phyloP scores from a whole-genome alignment of 73 alveolate genomes.

The Stentor roeselii region DNA sequence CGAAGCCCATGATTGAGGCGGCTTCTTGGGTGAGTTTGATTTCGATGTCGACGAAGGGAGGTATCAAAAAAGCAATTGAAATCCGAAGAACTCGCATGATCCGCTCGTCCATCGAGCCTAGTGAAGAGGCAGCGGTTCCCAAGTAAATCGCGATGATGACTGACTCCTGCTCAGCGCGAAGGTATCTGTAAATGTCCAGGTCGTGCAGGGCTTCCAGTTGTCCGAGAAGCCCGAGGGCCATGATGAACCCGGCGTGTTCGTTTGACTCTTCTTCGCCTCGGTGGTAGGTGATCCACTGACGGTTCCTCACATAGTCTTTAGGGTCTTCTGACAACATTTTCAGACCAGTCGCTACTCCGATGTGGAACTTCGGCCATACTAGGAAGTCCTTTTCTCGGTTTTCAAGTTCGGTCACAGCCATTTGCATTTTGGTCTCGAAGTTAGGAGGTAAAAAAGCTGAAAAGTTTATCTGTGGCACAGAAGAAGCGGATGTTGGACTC shows the following conservation, averaged over 20 bases:
- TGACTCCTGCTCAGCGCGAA: constrained; percentile 95
- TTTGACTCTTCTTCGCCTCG: constrained; percentile 84
- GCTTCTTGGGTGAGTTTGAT: constrained; percentile 89
- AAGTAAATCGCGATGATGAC: constrained; percentile 90
- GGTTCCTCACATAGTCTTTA: constrained; percentile 57
- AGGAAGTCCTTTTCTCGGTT: constrained; percentile 71
- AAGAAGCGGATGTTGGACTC: constrained; percentile 86
- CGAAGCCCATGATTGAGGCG: constrained; percentile 95
- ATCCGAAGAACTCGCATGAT: constrained; percentile 89
- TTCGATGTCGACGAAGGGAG: constrained; percentile 89
- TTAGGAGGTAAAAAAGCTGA: constrained; percentile 84
- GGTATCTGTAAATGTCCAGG: constrained; percentile 89
- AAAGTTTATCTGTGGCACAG: constrained; percentile 80
- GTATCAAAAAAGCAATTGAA: constrained; percentile 94
- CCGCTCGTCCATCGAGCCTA: constrained; percentile 96
- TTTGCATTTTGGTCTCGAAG: constrained; percentile 57
- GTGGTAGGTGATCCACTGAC: constrained; percentile 96
- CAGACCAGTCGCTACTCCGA: constrained; percentile 95
- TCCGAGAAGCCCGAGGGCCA: constrained; percentile 94
- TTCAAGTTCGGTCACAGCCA: constrained; percentile 62
- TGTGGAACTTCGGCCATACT: constrained; percentile 98
- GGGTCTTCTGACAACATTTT: constrained; percentile 67
- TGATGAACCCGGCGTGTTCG: constrained; percentile 96
- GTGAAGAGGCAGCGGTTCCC: constrained; percentile 95
- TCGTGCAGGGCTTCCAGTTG: constrained; percentile 87